phyloP scores from a whole-genome alignment of 805 yeast genomes.

The Phaffomyces thermotolerans region DNA sequence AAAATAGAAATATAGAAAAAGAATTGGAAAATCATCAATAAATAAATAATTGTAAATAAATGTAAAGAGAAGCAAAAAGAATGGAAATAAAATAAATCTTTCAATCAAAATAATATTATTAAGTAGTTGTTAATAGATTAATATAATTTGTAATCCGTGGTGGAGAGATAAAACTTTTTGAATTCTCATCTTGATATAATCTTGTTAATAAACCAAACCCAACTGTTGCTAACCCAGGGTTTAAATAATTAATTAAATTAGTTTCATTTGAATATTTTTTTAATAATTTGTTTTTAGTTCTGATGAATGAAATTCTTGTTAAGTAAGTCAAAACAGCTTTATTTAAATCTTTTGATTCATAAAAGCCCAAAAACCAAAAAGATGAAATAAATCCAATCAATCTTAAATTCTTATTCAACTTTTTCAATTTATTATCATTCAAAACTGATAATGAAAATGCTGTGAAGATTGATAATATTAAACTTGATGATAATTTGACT shows the following conservation, averaged over 20 bases:
- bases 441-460: slow-evolving; percentile 1
- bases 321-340: slow-evolving; percentile 3
- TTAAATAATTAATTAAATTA: not conserved
- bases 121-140: not conserved
- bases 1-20: not conserved
- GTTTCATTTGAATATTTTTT: not conserved
- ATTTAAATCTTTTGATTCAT: not conserved
- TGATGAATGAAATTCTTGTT: slow-evolving; percentile 3
- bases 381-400: slow-evolving; percentile 10
- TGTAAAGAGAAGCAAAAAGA: not conserved
- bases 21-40: no score
- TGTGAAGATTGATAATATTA: slow-evolving; percentile 1
- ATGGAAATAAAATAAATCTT: not conserved
- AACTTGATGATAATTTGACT: not conserved
- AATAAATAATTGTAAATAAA: not conserved
- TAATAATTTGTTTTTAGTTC: slow-evolving; percentile 1
- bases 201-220: slow-evolving; percentile 3
- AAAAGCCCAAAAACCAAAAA: slow-evolving; percentile 8
- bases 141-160: slow-evolving; percentile 1
- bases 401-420: slow-evolving; percentile 1
- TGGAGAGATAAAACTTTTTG: slow-evolving; percentile 2
- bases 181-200: not conserved
- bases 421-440: not conserved
- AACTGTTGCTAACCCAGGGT: slow-evolving; percentile 3
- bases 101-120: no score